Evolutionary conservation across 805 yeast genomes (phyloP), one percentile per base, ranked within the genome.

Genomic region (Kazachstania bromeliacearum): DNA sequence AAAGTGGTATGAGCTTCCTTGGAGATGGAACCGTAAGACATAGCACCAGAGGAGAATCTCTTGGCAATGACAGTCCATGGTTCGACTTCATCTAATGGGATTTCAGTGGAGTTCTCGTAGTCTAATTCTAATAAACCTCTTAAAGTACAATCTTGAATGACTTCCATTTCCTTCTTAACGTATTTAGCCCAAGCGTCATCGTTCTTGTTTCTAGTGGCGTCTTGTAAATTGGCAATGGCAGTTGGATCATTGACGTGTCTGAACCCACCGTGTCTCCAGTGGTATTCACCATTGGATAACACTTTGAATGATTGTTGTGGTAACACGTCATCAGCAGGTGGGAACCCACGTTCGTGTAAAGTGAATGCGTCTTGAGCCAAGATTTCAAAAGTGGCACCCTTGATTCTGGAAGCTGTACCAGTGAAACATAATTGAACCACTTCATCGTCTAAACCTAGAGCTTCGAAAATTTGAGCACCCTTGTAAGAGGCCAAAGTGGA

Each of bases 31-130:
- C 98, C 98, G 57, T 92, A 89, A 2, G 96, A 88, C 98, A 89
- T 89, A 36, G 98, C 98, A 67, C 98, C 98, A n/a, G 98, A 88
- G 45, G 88, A 88, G 59, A 92, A 92, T 53, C 98, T 75, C 52
- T 96, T 79, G 23, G 88, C 98, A 60, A 89, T 89, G 62, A 89
- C 98, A 25, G 97, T 92, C 98, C 98, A 89, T 31, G 98, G 98
- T 68, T 89, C 98, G 48, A 89, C 98, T 66, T 92, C 97, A 55
- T 89, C 98, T 44, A 89, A 66, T 39, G 98, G 96, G 36, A 89
- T 92, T 4, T 88, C 73, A 4, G 68, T 70, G 0, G 85, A 71
- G 45, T 57, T 60, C 30, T 75, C 82, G 55, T 65, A 85, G 63
- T 92, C 96, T 56, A 89, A 80, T 63, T 92, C 97, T 37, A 89